These are phyloP conservation scores for Exophiala xenobiotica DNA, from an alignment of 2,329 filamentous ascomycete genomes.

Conservation along the genomic window DNA sequence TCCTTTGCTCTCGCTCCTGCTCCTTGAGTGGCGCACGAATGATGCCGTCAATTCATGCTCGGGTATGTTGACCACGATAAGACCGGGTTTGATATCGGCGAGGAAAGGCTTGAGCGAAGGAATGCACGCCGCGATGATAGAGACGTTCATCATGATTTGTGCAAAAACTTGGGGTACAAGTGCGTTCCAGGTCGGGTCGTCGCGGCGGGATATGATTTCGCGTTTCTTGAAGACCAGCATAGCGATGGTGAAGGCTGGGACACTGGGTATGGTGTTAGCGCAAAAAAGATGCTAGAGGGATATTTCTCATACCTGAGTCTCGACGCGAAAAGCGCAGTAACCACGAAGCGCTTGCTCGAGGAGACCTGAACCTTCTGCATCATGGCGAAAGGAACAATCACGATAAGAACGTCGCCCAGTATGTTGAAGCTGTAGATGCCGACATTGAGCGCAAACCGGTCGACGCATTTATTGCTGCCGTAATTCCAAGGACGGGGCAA, in stretches of 20 bases:
- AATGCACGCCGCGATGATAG: conserved; percentile 33
- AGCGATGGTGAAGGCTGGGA: conserved; percentile 27
- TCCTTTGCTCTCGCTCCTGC: neutral
- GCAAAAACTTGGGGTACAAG: conserved; percentile 30
- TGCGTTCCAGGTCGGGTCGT: conserved; percentile 29
- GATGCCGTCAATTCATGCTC: conserved; percentile 16
- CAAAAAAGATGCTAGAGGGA: too few species aligned
- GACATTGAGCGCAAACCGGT: conserved; percentile 29
- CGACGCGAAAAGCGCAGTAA: conserved; percentile 28
- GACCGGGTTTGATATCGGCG: conserved; percentile 29
- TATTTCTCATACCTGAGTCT: conserved; percentile 28
- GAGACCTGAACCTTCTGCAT: conserved; percentile 28
- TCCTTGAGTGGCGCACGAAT: conserved; percentile 3
- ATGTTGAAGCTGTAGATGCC: conserved; percentile 27
- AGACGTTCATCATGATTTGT: conserved; percentile 26
- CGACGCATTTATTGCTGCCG: conserved; percentile 26
- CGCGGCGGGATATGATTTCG: conserved; percentile 22
- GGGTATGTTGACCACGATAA: conserved; percentile 29
- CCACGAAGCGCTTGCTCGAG: conserved; percentile 22
- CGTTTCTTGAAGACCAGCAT: conserved; percentile 16
- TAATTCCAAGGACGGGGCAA: conserved; percentile 26
- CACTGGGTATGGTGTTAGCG: too few species aligned
- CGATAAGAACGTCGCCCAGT: conserved; percentile 28
- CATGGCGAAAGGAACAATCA: conserved; percentile 29
- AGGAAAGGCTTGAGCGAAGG: conserved; percentile 31